Evolutionary conservation across 2,329 filamentous ascomycete genomes (phyloP).

Genomic region (Dryadomyces quercivorus): DNA sequence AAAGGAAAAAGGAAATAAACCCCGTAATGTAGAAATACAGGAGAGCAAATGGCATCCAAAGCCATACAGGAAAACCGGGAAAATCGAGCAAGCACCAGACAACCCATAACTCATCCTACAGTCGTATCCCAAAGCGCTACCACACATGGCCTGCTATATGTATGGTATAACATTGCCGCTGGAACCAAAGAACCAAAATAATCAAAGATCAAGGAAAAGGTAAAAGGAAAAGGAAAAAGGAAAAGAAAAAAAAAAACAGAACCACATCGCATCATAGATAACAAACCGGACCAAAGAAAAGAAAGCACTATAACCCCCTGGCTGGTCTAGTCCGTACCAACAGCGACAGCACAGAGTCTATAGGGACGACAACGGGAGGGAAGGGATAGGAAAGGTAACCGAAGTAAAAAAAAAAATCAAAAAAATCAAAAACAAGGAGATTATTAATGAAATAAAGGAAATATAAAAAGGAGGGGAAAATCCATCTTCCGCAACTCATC

Average conservation of each 20-base stretch:
- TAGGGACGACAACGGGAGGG: not conserved
- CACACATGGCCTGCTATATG: not conserved
- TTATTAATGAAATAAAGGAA: not conserved
- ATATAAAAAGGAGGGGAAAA: not conserved
- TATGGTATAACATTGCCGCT: not conserved
- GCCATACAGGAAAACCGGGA: not conserved
- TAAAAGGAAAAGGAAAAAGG: not conserved
- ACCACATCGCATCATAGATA: not conserved
- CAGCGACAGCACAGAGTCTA: not conserved
- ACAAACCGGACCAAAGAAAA: not conserved
- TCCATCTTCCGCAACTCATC: not conserved
- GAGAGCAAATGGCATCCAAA: not conserved
- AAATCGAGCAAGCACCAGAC: not conserved
- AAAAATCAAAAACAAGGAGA: not conserved
- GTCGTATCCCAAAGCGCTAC: not conserved
- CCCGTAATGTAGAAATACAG: too few relatives aligned
- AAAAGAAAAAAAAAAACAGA: not conserved
- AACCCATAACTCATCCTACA: not conserved
- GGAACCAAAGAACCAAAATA: not conserved
- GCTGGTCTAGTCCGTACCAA: too few relatives aligned
- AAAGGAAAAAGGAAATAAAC: not conserved
- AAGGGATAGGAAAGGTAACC: not conserved
- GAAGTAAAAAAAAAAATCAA: not conserved
- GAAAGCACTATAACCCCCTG: not conserved
- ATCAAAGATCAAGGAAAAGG: not conserved